Evolutionary conservation across 805 yeast species (phyloP).

Genomic region (Saturnispora saitoi): DNA sequence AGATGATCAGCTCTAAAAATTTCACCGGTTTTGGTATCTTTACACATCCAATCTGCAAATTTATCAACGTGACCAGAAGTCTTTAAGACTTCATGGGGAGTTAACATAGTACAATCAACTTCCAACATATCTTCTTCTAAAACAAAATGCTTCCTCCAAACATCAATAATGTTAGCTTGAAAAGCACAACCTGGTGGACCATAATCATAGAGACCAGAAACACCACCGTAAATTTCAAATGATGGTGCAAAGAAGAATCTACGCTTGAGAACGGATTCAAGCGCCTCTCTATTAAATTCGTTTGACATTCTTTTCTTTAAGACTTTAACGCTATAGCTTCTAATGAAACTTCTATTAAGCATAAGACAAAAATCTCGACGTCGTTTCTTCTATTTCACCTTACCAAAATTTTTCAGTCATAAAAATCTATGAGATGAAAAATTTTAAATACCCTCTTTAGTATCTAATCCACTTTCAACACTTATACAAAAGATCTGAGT

Average conservation of each 20-base stretch:
- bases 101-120: constrained; percentile 95
- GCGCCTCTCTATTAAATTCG: constrained; percentile 68
- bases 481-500: too few species aligned
- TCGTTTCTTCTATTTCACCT: background rate
- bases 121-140: constrained; percentile 98
- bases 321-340: constrained; percentile 4
- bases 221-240: constrained; percentile 97
- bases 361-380: constrained; percentile 1
- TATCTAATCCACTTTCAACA: too few species aligned
- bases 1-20: constrained; percentile 97
- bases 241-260: constrained; percentile 97
- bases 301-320: constrained; percentile 4
- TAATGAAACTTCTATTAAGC: constrained; percentile 1
- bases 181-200: constrained; percentile 99
- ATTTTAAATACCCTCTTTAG: background rate
- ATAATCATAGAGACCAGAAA: constrained; percentile 93
- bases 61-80: constrained; percentile 99
- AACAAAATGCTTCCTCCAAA: constrained; percentile 96
- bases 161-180: constrained; percentile 90
- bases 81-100: constrained; percentile 95
- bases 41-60: constrained; percentile 99
- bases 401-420: background rate
- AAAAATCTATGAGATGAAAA: background rate
- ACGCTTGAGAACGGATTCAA: constrained; percentile 87
- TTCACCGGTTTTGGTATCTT: constrained; percentile 92